phyloP scores from a whole-genome alignment of 2,329 filamentous ascomycete genomes.

The Botrytis deweyae region DNA sequence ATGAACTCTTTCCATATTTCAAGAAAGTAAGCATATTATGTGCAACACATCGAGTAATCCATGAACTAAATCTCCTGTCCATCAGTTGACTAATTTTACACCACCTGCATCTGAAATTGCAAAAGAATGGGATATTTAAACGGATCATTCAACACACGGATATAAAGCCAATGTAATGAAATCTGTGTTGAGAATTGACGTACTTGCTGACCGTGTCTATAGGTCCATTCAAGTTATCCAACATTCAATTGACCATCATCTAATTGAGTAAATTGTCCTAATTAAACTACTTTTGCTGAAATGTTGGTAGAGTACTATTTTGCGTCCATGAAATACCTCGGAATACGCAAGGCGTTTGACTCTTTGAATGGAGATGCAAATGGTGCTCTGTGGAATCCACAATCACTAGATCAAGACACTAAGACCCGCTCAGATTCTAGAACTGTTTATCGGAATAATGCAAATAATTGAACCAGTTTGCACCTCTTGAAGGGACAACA shows the following conservation, averaged over 20 bases:
- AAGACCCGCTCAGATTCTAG: slow-evolving; percentile 19
- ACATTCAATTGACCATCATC: slow-evolving; percentile 14
- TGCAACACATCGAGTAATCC: neutral
- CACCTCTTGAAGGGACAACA: slow-evolving; percentile 16
- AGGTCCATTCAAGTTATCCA: slow-evolving; percentile 19
- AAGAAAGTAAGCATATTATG: slow-evolving; percentile 1
- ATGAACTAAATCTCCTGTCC: neutral
- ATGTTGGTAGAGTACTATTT: slow-evolving; percentile 10
- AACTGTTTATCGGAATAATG: slow-evolving; percentile 17
- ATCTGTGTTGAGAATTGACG: neutral
- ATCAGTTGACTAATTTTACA: slow-evolving; percentile 15
- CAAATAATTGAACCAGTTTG: slow-evolving; percentile 18
- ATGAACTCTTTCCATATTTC: slow-evolving; percentile 28
- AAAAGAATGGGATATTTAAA: slow-evolving; percentile 15
- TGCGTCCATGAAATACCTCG: slow-evolving; percentile 16
- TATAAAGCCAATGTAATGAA: slow-evolving; percentile 5
- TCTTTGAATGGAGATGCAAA: slow-evolving; percentile 14
- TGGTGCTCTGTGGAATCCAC: slow-evolving; percentile 18
- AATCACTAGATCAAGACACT: slow-evolving; percentile 14
- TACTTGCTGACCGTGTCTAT: neutral
- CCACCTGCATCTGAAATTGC: neutral
- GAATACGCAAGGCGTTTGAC: slow-evolving; percentile 11
- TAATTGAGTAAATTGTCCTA: neutral
- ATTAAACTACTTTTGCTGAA: neutral
- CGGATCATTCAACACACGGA: slow-evolving; percentile 15